Evolutionary conservation across 2,329 filamentous ascomycete genomes (phyloP), one percentile per base, ranked within the genome.

Genomic region (Graphiopsis chlorocephala): DNA sequence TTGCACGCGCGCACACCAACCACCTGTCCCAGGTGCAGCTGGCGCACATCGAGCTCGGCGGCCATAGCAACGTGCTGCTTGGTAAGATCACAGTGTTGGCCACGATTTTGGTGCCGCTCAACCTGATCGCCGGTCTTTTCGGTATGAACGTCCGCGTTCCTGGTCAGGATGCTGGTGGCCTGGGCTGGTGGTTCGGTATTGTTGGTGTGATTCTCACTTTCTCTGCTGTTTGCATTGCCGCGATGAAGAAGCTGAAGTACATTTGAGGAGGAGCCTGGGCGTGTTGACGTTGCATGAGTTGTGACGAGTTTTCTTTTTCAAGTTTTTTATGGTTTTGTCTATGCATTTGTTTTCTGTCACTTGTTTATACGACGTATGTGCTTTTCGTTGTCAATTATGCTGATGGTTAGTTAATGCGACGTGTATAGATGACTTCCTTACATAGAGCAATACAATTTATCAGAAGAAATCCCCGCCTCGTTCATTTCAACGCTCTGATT

Each of bases 51-150:
- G 87, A 90, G 1, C 89, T 96, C 76, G 93, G 93, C 28, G 97
- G 93, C 66, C 85, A 88, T 70, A 93, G 92, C 63, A 98, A 98
- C 80, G 87, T 90, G 69, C 90, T 94, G 7, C 86, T 99, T 14
- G 93, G 92, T 80, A 97, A 97, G 81, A 95, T 99, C 72, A 99
- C 95, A 0, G 86, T 98, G 66, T 83, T 98, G 68, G 95, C 93
- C 0, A 97, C 94, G 3, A 91, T 99, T 70, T 86, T 99, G n/a
- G 93, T 99, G 65, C 95, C 95, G 3, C 87, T 99, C 70, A 99
- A 98, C 76, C 82, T 99, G 69, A 88, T 98, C 67, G 96, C 92
- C 45, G 90, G 91, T 78, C 80, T 93, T 50, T 94, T 93, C 73
- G 92, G 92, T 63, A 96, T 96, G 92, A 96, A 96, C 78, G 91